Evolutionary conservation across 108 stramenopile genomes (phyloP).

Genomic region (Pseudonitzschia pungens): DNA sequence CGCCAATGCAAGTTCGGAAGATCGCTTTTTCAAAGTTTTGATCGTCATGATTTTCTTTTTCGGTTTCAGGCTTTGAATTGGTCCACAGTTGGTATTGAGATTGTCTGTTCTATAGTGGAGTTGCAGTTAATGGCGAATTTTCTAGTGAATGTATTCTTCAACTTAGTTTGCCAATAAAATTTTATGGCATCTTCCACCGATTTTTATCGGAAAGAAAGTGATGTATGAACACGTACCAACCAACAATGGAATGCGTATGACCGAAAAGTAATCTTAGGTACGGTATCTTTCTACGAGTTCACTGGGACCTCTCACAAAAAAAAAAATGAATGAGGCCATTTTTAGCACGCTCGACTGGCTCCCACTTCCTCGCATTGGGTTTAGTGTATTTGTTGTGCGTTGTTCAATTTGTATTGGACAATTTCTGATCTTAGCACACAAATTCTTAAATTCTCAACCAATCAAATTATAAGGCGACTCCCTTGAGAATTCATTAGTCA

Average conservation of each 20-base stretch:
- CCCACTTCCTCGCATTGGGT: background rate
- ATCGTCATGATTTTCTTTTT: conserved; percentile 53
- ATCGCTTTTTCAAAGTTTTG: conserved; percentile 58
- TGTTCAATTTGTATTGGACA: background rate
- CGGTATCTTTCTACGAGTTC: background rate
- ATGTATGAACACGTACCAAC: background rate
- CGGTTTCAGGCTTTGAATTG: background rate
- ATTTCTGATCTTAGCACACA: no score
- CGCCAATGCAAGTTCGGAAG: conserved; percentile 54
- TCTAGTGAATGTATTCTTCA: background rate
- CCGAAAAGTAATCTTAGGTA: background rate
- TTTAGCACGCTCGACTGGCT: conserved; percentile 1
- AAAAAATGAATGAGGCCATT: background rate
- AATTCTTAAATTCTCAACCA: background rate
- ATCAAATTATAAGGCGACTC: no score
- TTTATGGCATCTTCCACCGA: background rate
- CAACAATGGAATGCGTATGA: background rate
- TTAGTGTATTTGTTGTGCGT: background rate
- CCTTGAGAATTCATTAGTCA: no score
- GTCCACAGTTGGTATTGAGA: background rate
- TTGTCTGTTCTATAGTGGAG: background rate
- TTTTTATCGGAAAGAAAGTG: background rate
- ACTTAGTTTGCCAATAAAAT: background rate
- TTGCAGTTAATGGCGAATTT: background rate
- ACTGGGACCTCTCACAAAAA: background rate